phyloP scores from a whole-genome alignment of 23 red algal species.

The Pyropia yezoensis region DNA sequence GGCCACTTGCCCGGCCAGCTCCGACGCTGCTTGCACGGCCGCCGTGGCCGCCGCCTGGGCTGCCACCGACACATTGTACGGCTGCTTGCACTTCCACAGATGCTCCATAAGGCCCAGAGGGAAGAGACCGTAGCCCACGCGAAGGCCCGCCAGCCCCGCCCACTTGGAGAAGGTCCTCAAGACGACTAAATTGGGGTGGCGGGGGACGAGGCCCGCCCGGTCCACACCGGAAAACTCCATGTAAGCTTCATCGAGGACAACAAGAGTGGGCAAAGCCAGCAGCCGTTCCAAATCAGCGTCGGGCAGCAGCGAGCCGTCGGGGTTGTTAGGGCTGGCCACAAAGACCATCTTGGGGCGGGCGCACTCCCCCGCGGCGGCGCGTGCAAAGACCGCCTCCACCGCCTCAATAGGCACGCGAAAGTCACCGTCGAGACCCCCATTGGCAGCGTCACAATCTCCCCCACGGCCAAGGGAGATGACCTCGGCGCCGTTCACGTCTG shows the following conservation, averaged over 20 bases:
- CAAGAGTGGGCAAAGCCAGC: constrained; percentile 63
- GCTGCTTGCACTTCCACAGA: constrained; percentile 99
- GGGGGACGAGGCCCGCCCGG: constrained; percentile 40
- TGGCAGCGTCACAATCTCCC: not conserved
- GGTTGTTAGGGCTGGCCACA: constrained; percentile 92
- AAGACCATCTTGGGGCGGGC: constrained; percentile 69
- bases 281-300: constrained; percentile 62
- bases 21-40: constrained; percentile 37
- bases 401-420: constrained; percentile 57
- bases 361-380: not conserved
- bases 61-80: constrained; percentile 93
- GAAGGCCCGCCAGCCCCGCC: constrained; percentile 86
- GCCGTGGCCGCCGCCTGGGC: constrained; percentile 68
- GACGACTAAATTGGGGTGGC: constrained; percentile 75
- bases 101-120: constrained; percentile 70
- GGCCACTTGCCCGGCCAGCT: constrained; percentile 68
- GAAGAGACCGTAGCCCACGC: constrained; percentile 93
- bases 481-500: constrained; percentile 76
- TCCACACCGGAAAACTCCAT: constrained; percentile 74
- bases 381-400: constrained; percentile 61
- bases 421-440: not conserved
- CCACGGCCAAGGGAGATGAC: constrained; percentile 42
- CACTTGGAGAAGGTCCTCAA: constrained; percentile 97
- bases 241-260: constrained; percentile 98
- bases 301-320: constrained; percentile 70